These are phyloP conservation scores for Rhodotorula sp. DNA, from an alignment of 1,284 basidiomycete genomes.

Conservation along the genomic window DNA sequence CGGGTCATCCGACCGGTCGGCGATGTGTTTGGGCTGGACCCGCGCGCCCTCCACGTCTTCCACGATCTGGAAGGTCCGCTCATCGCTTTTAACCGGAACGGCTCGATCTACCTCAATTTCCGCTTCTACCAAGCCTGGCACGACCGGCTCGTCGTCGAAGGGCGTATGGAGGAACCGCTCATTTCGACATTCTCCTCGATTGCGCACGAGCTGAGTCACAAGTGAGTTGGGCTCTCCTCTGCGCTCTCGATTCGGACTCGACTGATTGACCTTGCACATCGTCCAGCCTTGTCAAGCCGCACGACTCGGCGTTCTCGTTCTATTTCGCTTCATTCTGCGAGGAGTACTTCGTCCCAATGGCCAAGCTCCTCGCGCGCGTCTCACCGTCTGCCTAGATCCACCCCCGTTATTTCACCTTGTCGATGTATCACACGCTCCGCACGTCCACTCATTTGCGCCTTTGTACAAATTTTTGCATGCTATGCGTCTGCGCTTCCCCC, in stretches of 20 bases:
- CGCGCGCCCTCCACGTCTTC: slow-evolving; percentile 78
- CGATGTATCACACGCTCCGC: background rate
- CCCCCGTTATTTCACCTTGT: background rate
- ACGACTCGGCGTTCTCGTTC: slow-evolving; percentile 71
- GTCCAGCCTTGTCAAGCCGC: slow-evolving; percentile 48
- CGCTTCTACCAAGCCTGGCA: slow-evolving; percentile 55
- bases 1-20: slow-evolving; percentile 46
- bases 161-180: slow-evolving; percentile 65
- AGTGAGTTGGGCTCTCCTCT: slow-evolving; percentile 5
- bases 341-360: slow-evolving; percentile 54
- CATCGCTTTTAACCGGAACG: slow-evolving; percentile 91
- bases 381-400: background rate
- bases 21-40: slow-evolving; percentile 50
- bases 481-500: background rate
- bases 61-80: slow-evolving; percentile 73
- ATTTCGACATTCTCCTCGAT: slow-evolving; percentile 86
- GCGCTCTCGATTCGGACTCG: background rate
- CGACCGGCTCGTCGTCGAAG: slow-evolving; percentile 63
- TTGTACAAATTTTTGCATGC: background rate
- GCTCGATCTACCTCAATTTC: slow-evolving; percentile 84
- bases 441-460: background rate
- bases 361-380: slow-evolving; percentile 26
- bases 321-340: slow-evolving; percentile 90
- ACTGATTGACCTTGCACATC: slow-evolving; percentile 51
- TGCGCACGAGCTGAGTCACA: slow-evolving; percentile 70